phyloP scores from a whole-genome alignment of 169 alveolate species.

The Plasmodium gaboni region DNA sequence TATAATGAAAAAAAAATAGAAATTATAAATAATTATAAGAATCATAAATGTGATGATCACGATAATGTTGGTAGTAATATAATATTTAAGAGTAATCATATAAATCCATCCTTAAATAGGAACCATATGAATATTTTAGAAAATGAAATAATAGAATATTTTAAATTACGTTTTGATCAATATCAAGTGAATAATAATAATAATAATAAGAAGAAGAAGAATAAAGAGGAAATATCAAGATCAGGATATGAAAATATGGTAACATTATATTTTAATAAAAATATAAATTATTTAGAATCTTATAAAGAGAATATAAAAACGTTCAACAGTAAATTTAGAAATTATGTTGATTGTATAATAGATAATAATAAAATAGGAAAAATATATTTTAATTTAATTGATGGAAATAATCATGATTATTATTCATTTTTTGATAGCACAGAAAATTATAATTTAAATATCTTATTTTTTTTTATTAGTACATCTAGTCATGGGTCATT shows the following conservation, averaged over 20 bases:
- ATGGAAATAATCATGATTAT: slow-evolving; percentile 44
- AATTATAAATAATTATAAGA: too few relatives aligned
- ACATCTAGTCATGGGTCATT: slow-evolving; percentile 61
- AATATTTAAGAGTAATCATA: neutral
- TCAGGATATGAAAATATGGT: too few relatives aligned
- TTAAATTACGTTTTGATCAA: neutral
- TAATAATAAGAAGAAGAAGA: neutral
- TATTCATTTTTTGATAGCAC: slow-evolving; percentile 26
- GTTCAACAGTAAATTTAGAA: slow-evolving; percentile 13
- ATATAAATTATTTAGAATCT: neutral
- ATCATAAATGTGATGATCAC: too few relatives aligned
- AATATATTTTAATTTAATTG: slow-evolving; percentile 20
- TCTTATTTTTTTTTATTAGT: slow-evolving; percentile 45
- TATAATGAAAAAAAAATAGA: too few relatives aligned
- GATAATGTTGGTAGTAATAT: too few relatives aligned
- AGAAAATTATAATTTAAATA: slow-evolving; percentile 45
- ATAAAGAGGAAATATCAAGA: neutral
- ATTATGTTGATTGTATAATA: slow-evolving; percentile 14
- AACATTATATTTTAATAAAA: too few relatives aligned
- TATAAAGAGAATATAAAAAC: slow-evolving; percentile 12
- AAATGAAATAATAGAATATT: slow-evolving; percentile 3
- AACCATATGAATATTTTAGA: slow-evolving; percentile 9
- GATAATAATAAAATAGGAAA: slow-evolving; percentile 3
- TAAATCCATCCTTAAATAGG: neutral
- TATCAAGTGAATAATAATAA: neutral